Percentiles rank a stretch among this genome's conserved stretches.
phyloP scores from a whole-genome alignment of 805 yeast genomes.

The Cyberlindnera suaveolens region DNA sequence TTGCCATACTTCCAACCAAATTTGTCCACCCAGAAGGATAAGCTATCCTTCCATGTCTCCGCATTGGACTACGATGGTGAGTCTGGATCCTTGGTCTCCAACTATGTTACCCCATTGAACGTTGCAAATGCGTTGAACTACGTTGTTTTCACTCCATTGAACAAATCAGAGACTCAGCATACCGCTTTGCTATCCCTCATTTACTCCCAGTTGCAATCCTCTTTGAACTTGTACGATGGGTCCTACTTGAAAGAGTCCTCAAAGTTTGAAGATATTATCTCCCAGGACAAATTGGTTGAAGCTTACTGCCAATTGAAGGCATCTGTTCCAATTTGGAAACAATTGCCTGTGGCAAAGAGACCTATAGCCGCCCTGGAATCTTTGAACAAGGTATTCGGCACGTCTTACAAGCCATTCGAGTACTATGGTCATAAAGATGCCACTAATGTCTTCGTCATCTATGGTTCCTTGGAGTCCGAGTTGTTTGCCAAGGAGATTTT shows the following conservation, averaged over 20 bases:
- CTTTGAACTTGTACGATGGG: slow-evolving; percentile 78
- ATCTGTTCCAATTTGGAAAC: slow-evolving; percentile 20
- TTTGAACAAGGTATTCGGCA: slow-evolving; percentile 49
- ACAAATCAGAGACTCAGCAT: slow-evolving; percentile 58
- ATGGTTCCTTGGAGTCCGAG: slow-evolving; percentile 65
- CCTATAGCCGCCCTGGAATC: slow-evolving; percentile 40
- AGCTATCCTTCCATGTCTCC: slow-evolving; percentile 69
- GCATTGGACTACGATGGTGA: slow-evolving; percentile 64
- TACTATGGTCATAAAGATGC: slow-evolving; percentile 60
- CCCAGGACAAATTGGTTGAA: slow-evolving; percentile 32
- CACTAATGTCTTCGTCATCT: slow-evolving; percentile 71
- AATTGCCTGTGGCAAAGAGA: slow-evolving; percentile 29
- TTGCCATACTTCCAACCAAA: slow-evolving; percentile 63
- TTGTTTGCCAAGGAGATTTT: slow-evolving; percentile 41
- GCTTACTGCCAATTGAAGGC: slow-evolving; percentile 34
- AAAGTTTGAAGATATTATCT: slow-evolving; percentile 37
- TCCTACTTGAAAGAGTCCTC: slow-evolving; percentile 43
- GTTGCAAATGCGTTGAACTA: slow-evolving; percentile 58
- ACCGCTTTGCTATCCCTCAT: slow-evolving; percentile 58
- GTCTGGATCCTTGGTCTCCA: slow-evolving; percentile 48
- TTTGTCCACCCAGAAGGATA: slow-evolving; percentile 28
- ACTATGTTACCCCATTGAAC: slow-evolving; percentile 54
- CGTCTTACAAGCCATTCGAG: slow-evolving; percentile 56
- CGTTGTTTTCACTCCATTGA: slow-evolving; percentile 65
- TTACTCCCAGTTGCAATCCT: slow-evolving; percentile 48